A percentile compares a stretch with the other conserved stretches of the same genome.
Evolutionary conservation across 768 basidiomycete genomes (phyloP).

Genomic region (Lactarius hengduanensis): DNA sequence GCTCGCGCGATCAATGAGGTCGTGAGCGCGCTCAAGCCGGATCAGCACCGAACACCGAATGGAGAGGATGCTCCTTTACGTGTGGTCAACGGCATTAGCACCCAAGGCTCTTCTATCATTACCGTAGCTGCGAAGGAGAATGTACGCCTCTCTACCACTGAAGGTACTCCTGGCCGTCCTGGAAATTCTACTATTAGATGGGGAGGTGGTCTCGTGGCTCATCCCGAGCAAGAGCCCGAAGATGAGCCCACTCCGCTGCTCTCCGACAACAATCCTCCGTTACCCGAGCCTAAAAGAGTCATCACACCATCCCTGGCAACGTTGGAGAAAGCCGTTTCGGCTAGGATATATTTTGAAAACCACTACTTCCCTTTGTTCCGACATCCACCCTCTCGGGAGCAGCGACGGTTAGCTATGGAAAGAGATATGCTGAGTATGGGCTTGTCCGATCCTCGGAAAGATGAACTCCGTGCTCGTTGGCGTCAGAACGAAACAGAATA

Average conservation of each 20-base stretch:
- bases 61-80: constrained; percentile 58
- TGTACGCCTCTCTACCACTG: constrained; percentile 42
- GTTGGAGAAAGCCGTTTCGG: constrained; percentile 89
- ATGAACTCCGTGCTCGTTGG: constrained; percentile 72
- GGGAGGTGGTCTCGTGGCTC: constrained; percentile 58
- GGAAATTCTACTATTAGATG: constrained; percentile 61
- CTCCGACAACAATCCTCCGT: constrained; percentile 31
- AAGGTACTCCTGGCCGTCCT: constrained; percentile 55
- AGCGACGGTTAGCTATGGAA: constrained; percentile 84
- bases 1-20: constrained; percentile 76
- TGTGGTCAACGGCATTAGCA: constrained; percentile 77
- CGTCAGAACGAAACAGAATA: constrained; percentile 86
- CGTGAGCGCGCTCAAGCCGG: constrained; percentile 65
- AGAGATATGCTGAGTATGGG: constrained; percentile 77
- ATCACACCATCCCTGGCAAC: constrained; percentile 88
- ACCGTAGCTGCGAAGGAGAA: constrained; percentile 78
- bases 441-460: constrained; percentile 67
- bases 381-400: constrained; percentile 81
- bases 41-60: constrained; percentile 41
- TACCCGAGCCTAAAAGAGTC: constrained; percentile 47
- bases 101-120: constrained; percentile 65
- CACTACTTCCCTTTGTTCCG: constrained; percentile 84
- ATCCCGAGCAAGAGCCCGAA: constrained; percentile 67
- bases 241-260: constrained; percentile 41
- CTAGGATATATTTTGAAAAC: constrained; percentile 93